Percentiles rank a stretch among this genome's conserved stretches.
Evolutionary conservation across 306 rosid genomes (phyloP).

Genomic region (Malus fusca): DNA sequence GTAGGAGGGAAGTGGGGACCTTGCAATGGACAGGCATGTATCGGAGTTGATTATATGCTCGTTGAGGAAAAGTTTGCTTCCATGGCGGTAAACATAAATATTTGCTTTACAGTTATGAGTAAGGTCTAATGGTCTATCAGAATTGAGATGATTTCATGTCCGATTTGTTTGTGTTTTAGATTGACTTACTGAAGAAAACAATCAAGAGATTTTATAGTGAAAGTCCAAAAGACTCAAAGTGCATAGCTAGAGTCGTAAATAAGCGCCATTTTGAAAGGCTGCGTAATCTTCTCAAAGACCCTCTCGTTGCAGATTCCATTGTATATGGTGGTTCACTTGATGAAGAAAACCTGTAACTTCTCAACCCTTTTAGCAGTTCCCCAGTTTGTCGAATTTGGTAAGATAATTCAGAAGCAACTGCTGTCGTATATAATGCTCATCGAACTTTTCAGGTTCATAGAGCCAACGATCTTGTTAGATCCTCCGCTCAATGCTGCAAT

Average conservation of each 20-base stretch:
- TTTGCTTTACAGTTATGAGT: background rate
- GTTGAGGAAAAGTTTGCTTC: conserved; percentile 59
- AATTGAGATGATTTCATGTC: background rate
- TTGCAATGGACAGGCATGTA: conserved; percentile 83
- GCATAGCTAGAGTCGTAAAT: conserved; percentile 54
- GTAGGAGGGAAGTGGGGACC: conserved; percentile 88
- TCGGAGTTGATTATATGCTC: conserved; percentile 70
- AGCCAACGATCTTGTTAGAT: conserved; percentile 79
- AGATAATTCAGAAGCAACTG: background rate
- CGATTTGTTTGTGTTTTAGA: conserved; percentile 27
- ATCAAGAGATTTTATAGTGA: conserved; percentile 57
- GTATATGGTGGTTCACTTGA: conserved; percentile 71
- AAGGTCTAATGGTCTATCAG: background rate
- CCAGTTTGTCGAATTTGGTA: background rate
- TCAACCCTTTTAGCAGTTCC: background rate
- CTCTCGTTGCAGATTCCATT: conserved; percentile 58
- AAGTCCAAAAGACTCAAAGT: conserved; percentile 37
- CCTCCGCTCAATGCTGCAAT: conserved; percentile 70
- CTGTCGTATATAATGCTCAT: background rate
- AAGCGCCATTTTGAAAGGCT: conserved; percentile 55
- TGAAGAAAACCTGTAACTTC: conserved; percentile 54
- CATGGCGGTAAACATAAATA: conserved; percentile 36
- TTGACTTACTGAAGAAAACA: conserved; percentile 45
- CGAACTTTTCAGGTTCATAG: conserved; percentile 54
- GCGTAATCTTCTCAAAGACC: conserved; percentile 55